Base-by-base conservation (phyloP, 352 stramenopile genomes). In the Phytophthora citrophthora region DNA sequence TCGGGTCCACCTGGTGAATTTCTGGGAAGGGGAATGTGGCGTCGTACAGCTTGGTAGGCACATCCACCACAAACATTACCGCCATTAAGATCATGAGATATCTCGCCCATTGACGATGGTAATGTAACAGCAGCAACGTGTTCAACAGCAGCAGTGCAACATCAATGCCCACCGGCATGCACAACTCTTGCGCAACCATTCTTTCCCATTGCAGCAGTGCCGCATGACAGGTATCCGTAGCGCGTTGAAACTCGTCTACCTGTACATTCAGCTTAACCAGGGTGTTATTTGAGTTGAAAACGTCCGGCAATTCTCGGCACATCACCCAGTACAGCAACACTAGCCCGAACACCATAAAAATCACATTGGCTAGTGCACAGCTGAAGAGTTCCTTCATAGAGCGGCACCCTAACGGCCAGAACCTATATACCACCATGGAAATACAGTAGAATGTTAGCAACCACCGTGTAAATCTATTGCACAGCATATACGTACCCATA, bases 401-500 rank as follows among this genome's bases (percentile, higher is more conserved):
- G 44, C 62, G 45, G 59, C 84, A 91, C 7, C 68, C 74, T 29
- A 95, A 72, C 40, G 86, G 86, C 84, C 86, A 95, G 49, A 84
- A 83, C 12, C 85, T 93, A 44, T 27, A 36, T 61, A n/a, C 11
- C 32, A n/a, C 45, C 12, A 18, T 16, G 2, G 20, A 51, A 49
- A 34, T 39, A 9, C 1, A 29, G 49, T 10, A 49, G 49, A 58
- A 26, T 11, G 16, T n/a, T 11, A 49, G 27, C 18, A 43, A 39
- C 27, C 8, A 46, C 3, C 20, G 5, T 24, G 3, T 18, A 54
- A 34, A 51, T 36, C 20, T 31, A 3, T 13, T 59, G 10, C 46
- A 36, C 24, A 34, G 29, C 4, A n/a, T 16, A 12, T 34, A 72
- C 77, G 53, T 57, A 94, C 82, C 77, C 75, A 29, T 70, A 56